Evolutionary conservation across 1,139 yeast genomes (phyloP), one percentile per base, ranked within the genome.

Genomic region (Hemisphaericaspora subhashii): DNA sequence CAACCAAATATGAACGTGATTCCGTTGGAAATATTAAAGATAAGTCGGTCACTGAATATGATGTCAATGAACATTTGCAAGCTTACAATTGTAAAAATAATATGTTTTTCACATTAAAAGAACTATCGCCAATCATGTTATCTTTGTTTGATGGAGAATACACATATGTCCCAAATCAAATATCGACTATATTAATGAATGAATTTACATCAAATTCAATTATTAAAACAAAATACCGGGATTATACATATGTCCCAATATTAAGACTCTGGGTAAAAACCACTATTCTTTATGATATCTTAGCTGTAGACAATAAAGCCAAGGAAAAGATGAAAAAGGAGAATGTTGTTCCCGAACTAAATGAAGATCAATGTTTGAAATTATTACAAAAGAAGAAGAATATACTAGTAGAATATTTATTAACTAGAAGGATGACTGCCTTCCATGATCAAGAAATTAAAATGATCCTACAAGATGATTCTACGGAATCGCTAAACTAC

Each of bases 81-180:
- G 54, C 58, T 10, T 70, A 64, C 53, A 74, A 73, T 47, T 75
- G 80, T 53, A 58, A 77, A 30, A 74, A 75, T 52, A 62, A 64
- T 43, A 80, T 74, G 56, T 75, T 67, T 47, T 54, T 53, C 18
- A 41, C 45, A 18, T 48, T 66, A 11, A 38, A 44, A 8, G 72
- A 66, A 42, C 40, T 69, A 17, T 46, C 54, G 13, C 74, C 74
- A 0, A 49, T 69, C 26, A 52, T 46, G 34, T 47, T 66, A 28
- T 48, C 70, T 1, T 40, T 54, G 25, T 54, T 55, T 23, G 73
- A 69, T 46, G 72, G 72, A 1, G 62, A 61, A 41, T 55, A 56
- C 14, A 58, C 62, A 0, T 66, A 64, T 42, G 44, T 67, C 25
- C 74, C 73, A 1, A 40, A 52, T 18, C 53, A 60, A 31, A 67